Conservation (phyloP, 352 stramenopile species). For the Phytophthora meadii region DNA sequence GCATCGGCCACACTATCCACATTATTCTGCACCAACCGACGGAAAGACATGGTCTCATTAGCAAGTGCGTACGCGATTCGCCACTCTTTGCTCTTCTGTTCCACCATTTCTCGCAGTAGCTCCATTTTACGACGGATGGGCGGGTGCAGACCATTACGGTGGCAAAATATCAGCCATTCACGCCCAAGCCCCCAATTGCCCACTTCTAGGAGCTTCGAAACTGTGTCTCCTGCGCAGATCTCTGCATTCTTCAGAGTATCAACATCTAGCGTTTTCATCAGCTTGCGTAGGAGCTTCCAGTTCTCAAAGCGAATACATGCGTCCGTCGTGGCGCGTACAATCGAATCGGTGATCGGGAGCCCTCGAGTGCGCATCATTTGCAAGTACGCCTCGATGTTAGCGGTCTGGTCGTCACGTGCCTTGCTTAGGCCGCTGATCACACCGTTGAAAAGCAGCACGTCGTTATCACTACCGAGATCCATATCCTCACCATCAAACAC, state of each 20-base stretch:
- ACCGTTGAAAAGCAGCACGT: constrained; percentile 75
- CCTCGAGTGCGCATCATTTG: constrained; percentile 53
- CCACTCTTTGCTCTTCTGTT: constrained; percentile 61
- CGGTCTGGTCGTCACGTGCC: constrained; percentile 70
- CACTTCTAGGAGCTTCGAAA: constrained; percentile 81
- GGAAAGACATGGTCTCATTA: constrained; percentile 75
- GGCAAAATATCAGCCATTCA: constrained; percentile 62
- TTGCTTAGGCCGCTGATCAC: constrained; percentile 86
- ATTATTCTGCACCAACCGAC: constrained; percentile 66
- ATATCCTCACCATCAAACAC: constrained; percentile 37
- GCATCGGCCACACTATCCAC: constrained; percentile 77
- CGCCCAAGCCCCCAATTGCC: constrained; percentile 57
- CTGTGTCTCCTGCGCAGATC: constrained; percentile 71
- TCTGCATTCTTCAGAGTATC: constrained; percentile 60
- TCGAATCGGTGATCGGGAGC: constrained; percentile 76
- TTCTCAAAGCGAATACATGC: constrained; percentile 72
- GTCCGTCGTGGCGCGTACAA: constrained; percentile 76
- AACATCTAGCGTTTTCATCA: constrained; percentile 62
- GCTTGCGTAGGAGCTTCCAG: constrained; percentile 57
- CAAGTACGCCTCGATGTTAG: constrained; percentile 70
- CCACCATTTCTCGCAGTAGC: constrained; percentile 45
- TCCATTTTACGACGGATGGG: constrained; percentile 76
- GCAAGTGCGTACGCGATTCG: constrained; percentile 78
- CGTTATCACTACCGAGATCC: constrained; percentile 34
- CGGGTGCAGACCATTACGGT: constrained; percentile 55